Conservation (phyloP, 768 basidiomycete genomes). For the Nidularia sp. region DNA sequence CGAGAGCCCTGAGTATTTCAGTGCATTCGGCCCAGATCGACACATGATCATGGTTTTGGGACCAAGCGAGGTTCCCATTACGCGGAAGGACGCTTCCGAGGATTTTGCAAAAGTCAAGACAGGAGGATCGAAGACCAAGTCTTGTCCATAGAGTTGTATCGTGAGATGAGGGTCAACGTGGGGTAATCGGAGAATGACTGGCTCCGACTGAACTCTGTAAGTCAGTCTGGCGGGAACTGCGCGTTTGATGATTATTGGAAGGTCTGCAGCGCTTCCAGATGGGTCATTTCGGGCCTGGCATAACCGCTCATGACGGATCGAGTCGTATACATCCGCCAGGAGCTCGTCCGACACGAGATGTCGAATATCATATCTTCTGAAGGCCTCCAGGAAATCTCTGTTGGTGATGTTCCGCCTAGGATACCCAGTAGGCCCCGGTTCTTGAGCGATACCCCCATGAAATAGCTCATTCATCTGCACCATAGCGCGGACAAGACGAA, state of each 20-base stretch:
- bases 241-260: constrained; percentile 67
- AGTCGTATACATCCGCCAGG: constrained; percentile 74
- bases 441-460: constrained; percentile 67
- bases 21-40: constrained; percentile 79
- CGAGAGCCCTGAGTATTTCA: constrained; percentile 78
- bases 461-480: constrained; percentile 87
- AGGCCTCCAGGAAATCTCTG: constrained; percentile 82
- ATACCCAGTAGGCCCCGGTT: constrained; percentile 51
- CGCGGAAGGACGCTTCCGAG: constrained; percentile 82
- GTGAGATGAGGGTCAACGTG: constrained; percentile 77
- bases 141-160: constrained; percentile 85
- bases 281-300: constrained; percentile 60
- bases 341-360: constrained; percentile 69
- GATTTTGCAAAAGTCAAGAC: constrained; percentile 75
- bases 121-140: constrained; percentile 84
- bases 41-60: constrained; percentile 79
- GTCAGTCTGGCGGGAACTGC: constrained; percentile 76
- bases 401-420: constrained; percentile 57
- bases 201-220: constrained; percentile 84
- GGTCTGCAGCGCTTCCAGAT: constrained; percentile 36
- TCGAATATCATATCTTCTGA: constrained; percentile 73
- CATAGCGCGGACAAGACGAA: constrained; percentile 73
- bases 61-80: constrained; percentile 85
- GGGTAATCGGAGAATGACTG: constrained; percentile 82
- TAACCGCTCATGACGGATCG: constrained; percentile 68